These are phyloP conservation scores for Cutaneotrichosporon mucoides DNA, from an alignment of 1,284 basidiomycete species.

Conservation along the genomic window DNA sequence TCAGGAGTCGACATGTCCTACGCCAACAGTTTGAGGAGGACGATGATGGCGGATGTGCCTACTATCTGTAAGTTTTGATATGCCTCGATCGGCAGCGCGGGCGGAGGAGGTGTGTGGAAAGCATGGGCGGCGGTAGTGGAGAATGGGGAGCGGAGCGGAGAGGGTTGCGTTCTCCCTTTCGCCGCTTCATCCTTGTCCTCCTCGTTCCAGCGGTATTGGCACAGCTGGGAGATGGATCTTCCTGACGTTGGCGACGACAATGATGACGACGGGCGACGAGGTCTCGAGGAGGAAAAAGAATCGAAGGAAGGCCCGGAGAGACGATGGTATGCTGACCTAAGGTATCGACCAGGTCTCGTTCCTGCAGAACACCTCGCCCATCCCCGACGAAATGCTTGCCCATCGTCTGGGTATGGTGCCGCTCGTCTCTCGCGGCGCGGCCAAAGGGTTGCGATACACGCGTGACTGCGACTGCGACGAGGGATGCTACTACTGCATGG, in stretches of 20 bases:
- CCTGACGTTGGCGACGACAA: too few relatives aligned
- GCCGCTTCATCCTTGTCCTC: too few relatives aligned
- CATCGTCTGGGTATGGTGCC: conserved; percentile 95
- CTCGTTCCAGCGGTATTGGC: too few relatives aligned
- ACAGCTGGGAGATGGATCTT: too few relatives aligned
- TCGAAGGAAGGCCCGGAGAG: too few relatives aligned
- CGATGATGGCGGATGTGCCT: conserved; percentile 92
- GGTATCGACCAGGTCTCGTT: conserved; percentile 98
- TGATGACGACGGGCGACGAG: too few relatives aligned
- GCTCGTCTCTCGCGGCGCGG: conserved; percentile 75
- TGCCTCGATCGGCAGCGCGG: too few relatives aligned
- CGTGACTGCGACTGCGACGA: conserved; percentile 51
- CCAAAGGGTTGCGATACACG: conserved; percentile 70
- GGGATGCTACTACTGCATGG: conserved; percentile 50
- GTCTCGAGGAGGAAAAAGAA: too few relatives aligned
- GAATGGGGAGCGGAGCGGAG: too few relatives aligned
- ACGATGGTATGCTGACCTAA: conserved; percentile 36
- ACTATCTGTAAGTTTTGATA: conserved; percentile 67
- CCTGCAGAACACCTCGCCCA: conserved; percentile 82
- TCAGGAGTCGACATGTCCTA: conserved; percentile 92
- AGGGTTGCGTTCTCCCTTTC: too few relatives aligned
- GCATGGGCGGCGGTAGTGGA: too few relatives aligned
- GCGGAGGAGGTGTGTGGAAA: too few relatives aligned
- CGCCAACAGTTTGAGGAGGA: conserved; percentile 81
- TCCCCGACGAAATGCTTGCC: conserved; percentile 96